Percentiles rank a stretch among this genome's conserved stretches.
Conservation (phyloP, 306 rosid genomes). For the Citrullus amarus region DNA sequence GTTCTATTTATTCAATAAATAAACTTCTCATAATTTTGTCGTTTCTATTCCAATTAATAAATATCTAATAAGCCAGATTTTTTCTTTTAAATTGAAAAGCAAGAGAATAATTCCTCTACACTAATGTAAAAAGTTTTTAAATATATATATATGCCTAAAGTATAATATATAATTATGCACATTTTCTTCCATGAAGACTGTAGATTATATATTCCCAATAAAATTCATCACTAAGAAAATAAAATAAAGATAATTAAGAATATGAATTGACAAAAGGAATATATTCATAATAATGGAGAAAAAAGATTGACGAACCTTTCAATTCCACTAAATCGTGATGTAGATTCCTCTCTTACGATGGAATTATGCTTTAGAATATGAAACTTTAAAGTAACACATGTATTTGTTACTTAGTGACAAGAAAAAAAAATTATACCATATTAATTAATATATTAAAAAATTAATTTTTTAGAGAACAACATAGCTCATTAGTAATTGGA, state of each 20-base stretch:
- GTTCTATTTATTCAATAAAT: too few relatives aligned
- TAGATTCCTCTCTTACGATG: not conserved
- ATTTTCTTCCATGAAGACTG: not conserved
- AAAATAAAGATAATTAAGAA: constrained; percentile 2
- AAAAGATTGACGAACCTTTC: constrained; percentile 4
- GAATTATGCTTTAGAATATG: constrained; percentile 9
- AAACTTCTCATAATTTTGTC: not conserved
- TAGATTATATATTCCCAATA: not conserved
- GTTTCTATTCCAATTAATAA: not conserved
- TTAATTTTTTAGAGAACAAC: too few relatives aligned
- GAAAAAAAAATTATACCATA: not conserved
- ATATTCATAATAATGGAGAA: constrained; percentile 9
- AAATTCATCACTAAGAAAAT: not conserved
- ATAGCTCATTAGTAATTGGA: too few relatives aligned
- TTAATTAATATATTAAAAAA: not conserved
- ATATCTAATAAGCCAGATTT: not conserved
- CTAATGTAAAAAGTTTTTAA: not conserved
- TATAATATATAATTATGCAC: not conserved
- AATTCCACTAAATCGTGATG: constrained; percentile 9
- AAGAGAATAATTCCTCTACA: constrained; percentile 1
- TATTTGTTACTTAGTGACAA: not conserved
- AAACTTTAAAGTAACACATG: constrained; percentile 6
- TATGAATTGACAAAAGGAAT: not conserved
- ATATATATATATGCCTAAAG: not conserved
- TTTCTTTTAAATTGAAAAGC: not conserved